Conservation (phyloP, 352 stramenopile genomes). For the Globisporangium lucens region DNA sequence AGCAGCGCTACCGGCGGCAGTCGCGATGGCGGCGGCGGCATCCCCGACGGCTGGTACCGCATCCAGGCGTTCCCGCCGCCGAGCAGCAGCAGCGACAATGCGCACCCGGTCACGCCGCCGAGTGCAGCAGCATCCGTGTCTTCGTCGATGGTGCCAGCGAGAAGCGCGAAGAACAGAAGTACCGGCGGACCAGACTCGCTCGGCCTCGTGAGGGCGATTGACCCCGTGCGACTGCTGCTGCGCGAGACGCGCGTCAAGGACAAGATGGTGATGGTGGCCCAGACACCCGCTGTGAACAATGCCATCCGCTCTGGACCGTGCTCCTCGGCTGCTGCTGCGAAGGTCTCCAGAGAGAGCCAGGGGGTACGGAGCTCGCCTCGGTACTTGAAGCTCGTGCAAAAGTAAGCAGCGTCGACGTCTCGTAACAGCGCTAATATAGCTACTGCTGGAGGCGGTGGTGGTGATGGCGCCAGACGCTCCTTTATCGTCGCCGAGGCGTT, state of each 20-base stretch:
- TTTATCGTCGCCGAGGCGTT: slow-evolving; percentile 29
- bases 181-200: slow-evolving; percentile 22
- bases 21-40: not conserved
- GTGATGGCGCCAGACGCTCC: not conserved
- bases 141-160: not conserved
- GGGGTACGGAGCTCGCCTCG: slow-evolving; percentile 6
- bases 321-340: no score
- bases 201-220: slow-evolving; percentile 28
- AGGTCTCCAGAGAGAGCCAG: not conserved
- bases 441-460: not conserved
- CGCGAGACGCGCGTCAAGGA: slow-evolving; percentile 22
- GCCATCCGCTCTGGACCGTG: not conserved
- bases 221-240: slow-evolving; percentile 29
- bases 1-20: not conserved
- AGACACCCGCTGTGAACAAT: not conserved
- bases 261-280: slow-evolving; percentile 2
- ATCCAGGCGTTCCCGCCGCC: slow-evolving; percentile 18
- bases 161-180: not conserved
- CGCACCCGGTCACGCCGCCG: slow-evolving; percentile 5
- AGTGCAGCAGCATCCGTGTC: not conserved
- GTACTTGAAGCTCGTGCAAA: not conserved
- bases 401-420: not conserved
- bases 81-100: slow-evolving; percentile 18
- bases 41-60: slow-evolving; percentile 34
- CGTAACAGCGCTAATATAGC: not conserved